Evolutionary conservation across 2,329 filamentous ascomycete species (phyloP), one percentile per base, ranked within the genome.

Genomic region (Bertia moriformis): DNA sequence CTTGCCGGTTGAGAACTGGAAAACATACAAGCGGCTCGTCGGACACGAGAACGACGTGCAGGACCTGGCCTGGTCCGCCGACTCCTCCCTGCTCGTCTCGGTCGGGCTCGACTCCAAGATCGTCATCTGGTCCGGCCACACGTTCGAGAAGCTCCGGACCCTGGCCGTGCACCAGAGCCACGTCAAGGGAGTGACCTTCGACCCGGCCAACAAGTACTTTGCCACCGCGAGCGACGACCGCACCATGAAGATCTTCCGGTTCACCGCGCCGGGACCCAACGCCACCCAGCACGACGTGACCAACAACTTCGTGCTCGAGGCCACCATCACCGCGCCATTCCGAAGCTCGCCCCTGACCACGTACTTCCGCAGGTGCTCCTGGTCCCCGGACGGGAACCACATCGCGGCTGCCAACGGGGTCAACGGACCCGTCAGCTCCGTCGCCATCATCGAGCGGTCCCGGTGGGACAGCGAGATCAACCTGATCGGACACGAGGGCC

Each of bases 41-140:
- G 91, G 91, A 14, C 91, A 98, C 56, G 91, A 98, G 52, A 98
- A 96, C 54, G 91, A 98, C 62, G 88, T 98, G 4, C 91, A 98
- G 60, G 93, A 98, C 62, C 66, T 98, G 42, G 91, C 87, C 20
- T 98, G 91, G 91, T 94, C 91, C 17, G 80, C 81, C 54, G 91
- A 98, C 63, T 93, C 88, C 19, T 95, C 89, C 1, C 85, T 98
- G 40, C 66, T 98, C 44, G 88, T 96, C 3, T 96, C 91, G 0
- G 91, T 98, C 18, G 91, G 91, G 2, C 65, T 98, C 47, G 91
- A 98, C 60, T 96, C 91, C 33, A 98, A 98, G 61, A 82, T 98
- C 13, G 91, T 98, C 7, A 83, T 98, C 17, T 98, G 91, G 91
- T 96, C 89, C 1, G 91, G 91, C 1, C 83, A 91, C 59, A 96